Conservation (phyloP, 352 stramenopile species). For the Globisporangium yorkense region DNA sequence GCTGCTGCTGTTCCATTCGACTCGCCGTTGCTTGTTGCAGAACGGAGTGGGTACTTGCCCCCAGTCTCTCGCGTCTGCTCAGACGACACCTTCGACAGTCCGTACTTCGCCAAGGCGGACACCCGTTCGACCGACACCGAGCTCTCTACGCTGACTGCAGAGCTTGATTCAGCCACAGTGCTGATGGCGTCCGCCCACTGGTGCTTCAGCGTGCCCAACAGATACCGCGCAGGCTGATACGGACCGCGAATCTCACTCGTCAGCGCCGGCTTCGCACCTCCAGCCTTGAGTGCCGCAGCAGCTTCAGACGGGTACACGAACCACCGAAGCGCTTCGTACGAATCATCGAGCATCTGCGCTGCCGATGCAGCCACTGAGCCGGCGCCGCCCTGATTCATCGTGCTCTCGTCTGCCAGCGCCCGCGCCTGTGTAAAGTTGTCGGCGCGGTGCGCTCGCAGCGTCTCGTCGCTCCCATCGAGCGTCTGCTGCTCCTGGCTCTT, state of each 20-base stretch:
- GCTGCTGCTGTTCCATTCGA: slow-evolving; percentile 4
- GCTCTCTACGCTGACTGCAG: background rate
- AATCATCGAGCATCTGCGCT: slow-evolving; percentile 44
- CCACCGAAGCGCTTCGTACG: slow-evolving; percentile 57
- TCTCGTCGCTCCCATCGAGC: slow-evolving; percentile 7
- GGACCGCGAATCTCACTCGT: slow-evolving; percentile 30
- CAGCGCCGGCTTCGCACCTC: slow-evolving; percentile 62
- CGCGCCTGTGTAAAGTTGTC: slow-evolving; percentile 38
- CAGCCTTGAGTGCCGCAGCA: slow-evolving; percentile 84
- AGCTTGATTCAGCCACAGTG: background rate
- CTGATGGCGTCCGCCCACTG: slow-evolving; percentile 26
- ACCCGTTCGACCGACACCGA: background rate
- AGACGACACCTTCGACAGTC: slow-evolving; percentile 10
- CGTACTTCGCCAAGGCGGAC: slow-evolving; percentile 8
- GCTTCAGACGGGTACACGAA: slow-evolving; percentile 71
- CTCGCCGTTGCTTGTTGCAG: slow-evolving; percentile 3
- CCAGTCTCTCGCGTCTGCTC: slow-evolving; percentile 24
- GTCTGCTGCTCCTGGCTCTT: slow-evolving; percentile 16
- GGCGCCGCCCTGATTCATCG: slow-evolving; percentile 7
- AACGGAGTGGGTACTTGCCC: slow-evolving; percentile 51
- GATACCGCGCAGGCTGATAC: slow-evolving; percentile 45
- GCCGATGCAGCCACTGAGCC: slow-evolving; percentile 26
- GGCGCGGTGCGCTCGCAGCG: slow-evolving; percentile 24
- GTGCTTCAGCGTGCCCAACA: slow-evolving; percentile 29
- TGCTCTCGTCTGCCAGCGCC: slow-evolving; percentile 19